Conservation (phyloP, 805 yeast genomes). For the Candida chauliodis region DNA sequence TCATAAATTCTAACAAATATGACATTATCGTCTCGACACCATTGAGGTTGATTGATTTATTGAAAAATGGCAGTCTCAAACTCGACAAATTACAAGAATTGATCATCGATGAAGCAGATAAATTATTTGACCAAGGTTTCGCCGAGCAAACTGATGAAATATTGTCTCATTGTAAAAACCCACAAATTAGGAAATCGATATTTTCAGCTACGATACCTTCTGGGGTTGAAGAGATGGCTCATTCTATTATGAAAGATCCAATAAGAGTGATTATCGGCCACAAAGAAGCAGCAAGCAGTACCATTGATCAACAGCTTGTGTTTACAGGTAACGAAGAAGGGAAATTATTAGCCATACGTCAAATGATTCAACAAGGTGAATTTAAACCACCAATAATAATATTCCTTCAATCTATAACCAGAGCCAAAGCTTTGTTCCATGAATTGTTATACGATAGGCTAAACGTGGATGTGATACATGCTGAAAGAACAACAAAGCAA, state of each 20-base stretch:
- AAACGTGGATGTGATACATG: constrained; percentile 93
- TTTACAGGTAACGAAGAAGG: constrained; percentile 95
- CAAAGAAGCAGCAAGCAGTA: constrained; percentile 85
- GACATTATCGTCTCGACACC: constrained; percentile 89
- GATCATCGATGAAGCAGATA: constrained; percentile 94
- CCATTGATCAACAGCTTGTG: constrained; percentile 77
- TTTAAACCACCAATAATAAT: constrained; percentile 91
- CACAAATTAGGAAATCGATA: constrained; percentile 64
- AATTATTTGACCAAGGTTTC: constrained; percentile 81
- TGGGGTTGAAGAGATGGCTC: constrained; percentile 84
- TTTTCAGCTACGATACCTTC: constrained; percentile 96
- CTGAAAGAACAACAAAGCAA: constrained; percentile 87
- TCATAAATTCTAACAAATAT: constrained; percentile 57
- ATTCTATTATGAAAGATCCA: constrained; percentile 79
- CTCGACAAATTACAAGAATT: constrained; percentile 67
- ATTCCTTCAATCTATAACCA: constrained; percentile 83
- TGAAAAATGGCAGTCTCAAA: constrained; percentile 57
- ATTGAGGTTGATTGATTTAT: constrained; percentile 75
- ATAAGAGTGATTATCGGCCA: constrained; percentile 86
- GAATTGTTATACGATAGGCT: constrained; percentile 88
- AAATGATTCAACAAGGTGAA: constrained; percentile 77
- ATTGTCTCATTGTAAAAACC: constrained; percentile 53
- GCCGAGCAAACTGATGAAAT: constrained; percentile 89
- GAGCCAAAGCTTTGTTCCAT: constrained; percentile 94
- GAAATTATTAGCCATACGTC: constrained; percentile 87